These are phyloP conservation scores for Dimocarpus longan DNA, from an alignment of 345 rosid species.

Conservation along the genomic window DNA sequence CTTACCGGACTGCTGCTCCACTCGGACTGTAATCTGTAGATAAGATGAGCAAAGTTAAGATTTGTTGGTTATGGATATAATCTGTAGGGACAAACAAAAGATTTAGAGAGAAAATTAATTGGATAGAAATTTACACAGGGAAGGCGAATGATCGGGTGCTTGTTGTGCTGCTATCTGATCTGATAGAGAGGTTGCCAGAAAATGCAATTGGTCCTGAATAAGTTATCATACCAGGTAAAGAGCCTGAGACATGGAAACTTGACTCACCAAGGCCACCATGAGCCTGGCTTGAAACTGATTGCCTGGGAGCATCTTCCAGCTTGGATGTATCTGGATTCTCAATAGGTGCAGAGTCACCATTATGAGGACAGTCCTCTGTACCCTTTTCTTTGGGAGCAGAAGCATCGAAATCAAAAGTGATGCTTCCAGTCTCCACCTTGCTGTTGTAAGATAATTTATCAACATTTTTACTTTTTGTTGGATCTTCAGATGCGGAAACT, in stretches of 20 bases:
- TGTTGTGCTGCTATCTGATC: constrained; percentile 93
- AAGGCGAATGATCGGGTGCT: constrained; percentile 95
- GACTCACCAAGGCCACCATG: constrained; percentile 54
- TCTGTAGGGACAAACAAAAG: not conserved
- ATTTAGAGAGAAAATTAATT: not conserved
- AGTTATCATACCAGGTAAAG: constrained; percentile 58
- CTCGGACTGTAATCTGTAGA: constrained; percentile 76
- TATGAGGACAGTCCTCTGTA: constrained; percentile 25
- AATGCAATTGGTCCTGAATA: constrained; percentile 66
- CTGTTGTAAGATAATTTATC: constrained; percentile 25
- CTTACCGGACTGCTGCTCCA: constrained; percentile 95
- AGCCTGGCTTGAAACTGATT: constrained; percentile 32
- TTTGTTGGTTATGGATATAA: not conserved
- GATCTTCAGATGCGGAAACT: constrained; percentile 26
- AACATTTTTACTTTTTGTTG: constrained; percentile 16
- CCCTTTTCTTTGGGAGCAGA: constrained; percentile 23
- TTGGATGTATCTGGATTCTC: constrained; percentile 23
- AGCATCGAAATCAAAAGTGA: constrained; percentile 31
- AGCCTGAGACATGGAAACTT: constrained; percentile 71
- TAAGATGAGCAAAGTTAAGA: not conserved
- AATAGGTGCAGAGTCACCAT: constrained; percentile 16
- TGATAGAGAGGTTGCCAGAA: constrained; percentile 77
- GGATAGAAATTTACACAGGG: constrained; percentile 55
- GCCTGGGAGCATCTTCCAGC: constrained; percentile 28
- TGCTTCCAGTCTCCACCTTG: constrained; percentile 37